A percentile compares a stretch with the other conserved stretches of the same genome.
Conservation (phyloP, 441 rosid genomes). For the Pelargonium cotyledonis region DNA sequence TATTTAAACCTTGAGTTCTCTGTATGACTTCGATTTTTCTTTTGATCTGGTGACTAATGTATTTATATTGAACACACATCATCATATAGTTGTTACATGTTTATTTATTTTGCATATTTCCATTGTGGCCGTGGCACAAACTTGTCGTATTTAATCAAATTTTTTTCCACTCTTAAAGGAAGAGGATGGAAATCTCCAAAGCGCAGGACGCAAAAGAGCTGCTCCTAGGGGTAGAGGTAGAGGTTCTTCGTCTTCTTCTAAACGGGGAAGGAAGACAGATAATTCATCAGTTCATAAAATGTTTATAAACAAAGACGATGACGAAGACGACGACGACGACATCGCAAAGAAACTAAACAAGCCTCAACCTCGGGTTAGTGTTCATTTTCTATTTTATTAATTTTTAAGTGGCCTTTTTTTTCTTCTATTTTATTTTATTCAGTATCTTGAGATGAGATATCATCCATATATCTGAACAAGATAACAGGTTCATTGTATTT, state of each 20-base stretch:
- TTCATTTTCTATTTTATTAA: slow-evolving; percentile 7
- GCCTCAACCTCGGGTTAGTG: slow-evolving; percentile 68
- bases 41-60: background rate
- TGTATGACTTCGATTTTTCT: background rate
- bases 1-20: background rate
- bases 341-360: slow-evolving; percentile 44
- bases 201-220: slow-evolving; percentile 73
- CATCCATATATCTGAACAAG: no score
- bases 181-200: slow-evolving; percentile 33
- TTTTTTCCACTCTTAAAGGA: slow-evolving; percentile 34
- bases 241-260: slow-evolving; percentile 50
- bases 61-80: background rate
- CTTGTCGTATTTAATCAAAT: slow-evolving; percentile 8
- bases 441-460: no score
- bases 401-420: background rate
- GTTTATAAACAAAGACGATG: slow-evolving; percentile 58
- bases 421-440: no score
- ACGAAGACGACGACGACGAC: slow-evolving; percentile 67
- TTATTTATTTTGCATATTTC: no score
- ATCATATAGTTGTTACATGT: background rate
- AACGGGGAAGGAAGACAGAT: slow-evolving; percentile 67
- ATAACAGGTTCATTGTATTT: background rate
- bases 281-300: slow-evolving; percentile 54
- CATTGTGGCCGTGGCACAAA: no score
- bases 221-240: slow-evolving; percentile 65